A percentile compares a stretch with the other conserved stretches of the same genome.
These are phyloP conservation scores for Scenedesmus sp. DNA, from an alignment of 163 green algal genomes.

Conservation along the genomic window DNA sequence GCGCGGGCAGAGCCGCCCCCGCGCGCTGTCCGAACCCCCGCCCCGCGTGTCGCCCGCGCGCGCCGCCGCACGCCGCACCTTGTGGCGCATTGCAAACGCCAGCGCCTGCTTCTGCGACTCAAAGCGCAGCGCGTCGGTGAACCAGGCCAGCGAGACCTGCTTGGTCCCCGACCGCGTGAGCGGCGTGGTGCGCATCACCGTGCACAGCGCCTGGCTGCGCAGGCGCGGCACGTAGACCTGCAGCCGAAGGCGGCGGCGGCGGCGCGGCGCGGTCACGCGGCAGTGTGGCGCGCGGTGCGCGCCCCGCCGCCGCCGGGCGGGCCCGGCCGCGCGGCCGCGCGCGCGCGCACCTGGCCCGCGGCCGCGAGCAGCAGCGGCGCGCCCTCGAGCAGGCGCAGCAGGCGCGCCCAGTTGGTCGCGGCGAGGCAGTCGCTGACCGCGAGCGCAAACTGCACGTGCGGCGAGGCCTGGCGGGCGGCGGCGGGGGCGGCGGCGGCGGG, in stretches of 20 bases:
- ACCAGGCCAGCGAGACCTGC: constrained; percentile 9
- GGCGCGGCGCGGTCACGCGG: too few relatives aligned
- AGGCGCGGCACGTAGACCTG: constrained; percentile 51
- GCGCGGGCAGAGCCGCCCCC: too few relatives aligned
- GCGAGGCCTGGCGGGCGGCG: not conserved
- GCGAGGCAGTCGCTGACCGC: constrained; percentile 37
- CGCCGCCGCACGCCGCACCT: not conserved
- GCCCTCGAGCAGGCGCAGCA: constrained; percentile 57
- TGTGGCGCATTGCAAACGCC: constrained; percentile 30
- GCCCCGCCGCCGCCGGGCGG: too few relatives aligned
- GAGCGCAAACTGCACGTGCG: constrained; percentile 33
- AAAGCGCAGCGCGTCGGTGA: constrained; percentile 17
- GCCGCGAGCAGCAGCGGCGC: constrained; percentile 72
- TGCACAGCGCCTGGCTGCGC: constrained; percentile 39
- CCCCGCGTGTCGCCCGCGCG: too few relatives aligned
- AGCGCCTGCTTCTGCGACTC: constrained; percentile 8
- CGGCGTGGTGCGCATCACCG: constrained; percentile 15
- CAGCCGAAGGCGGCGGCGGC: too few relatives aligned
- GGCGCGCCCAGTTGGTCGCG: constrained; percentile 58
- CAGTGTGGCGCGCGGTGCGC: too few relatives aligned
- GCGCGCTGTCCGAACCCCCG: too few relatives aligned
- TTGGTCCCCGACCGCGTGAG: too few relatives aligned
- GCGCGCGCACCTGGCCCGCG: constrained; percentile 34
- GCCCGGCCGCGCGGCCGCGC: too few relatives aligned
- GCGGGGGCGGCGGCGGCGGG: too few relatives aligned